phyloP scores from a whole-genome alignment of 116 monocot genomes.

The Zostera marina region DNA sequence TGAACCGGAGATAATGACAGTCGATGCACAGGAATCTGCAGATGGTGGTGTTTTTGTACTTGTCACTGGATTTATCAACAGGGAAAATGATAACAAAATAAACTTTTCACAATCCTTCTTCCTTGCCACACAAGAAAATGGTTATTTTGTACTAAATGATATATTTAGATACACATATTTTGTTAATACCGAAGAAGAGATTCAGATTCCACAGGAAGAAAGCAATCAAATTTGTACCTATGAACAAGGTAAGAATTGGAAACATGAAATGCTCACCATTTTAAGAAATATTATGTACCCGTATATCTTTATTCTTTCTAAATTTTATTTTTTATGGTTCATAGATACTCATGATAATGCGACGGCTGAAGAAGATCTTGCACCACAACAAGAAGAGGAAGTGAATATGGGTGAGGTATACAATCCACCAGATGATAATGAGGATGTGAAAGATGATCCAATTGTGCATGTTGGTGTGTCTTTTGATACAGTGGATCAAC shows the following conservation, averaged over 20 bases:
- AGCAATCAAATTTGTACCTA: neutral
- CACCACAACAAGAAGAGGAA: slow-evolving; percentile 12
- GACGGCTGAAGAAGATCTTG: neutral
- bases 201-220: neutral
- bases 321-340: neutral
- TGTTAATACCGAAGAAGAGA: slow-evolving; percentile 8
- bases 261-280: neutral
- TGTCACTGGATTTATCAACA: slow-evolving; percentile 70
- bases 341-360: neutral
- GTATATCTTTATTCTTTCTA: neutral
- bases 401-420: slow-evolving; percentile 29
- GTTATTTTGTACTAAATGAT: slow-evolving; percentile 85
- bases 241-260: neutral
- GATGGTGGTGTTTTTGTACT: slow-evolving; percentile 68
- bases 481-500: slow-evolving; percentile 36
- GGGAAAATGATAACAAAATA: slow-evolving; percentile 33
- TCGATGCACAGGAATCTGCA: slow-evolving; percentile 70
- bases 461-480: slow-evolving; percentile 34
- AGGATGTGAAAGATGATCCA: slow-evolving; percentile 18
- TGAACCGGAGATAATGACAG: slow-evolving; percentile 59
- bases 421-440: slow-evolving; percentile 22
- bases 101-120: slow-evolving; percentile 84
- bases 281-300: neutral
- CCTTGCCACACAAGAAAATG: slow-evolving; percentile 81
- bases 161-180: slow-evolving; percentile 49